Percentiles rank a stretch among this genome's conserved stretches.
Conservation (phyloP, 1,139 yeast genomes). For the Kodamaea ohmeri region DNA sequence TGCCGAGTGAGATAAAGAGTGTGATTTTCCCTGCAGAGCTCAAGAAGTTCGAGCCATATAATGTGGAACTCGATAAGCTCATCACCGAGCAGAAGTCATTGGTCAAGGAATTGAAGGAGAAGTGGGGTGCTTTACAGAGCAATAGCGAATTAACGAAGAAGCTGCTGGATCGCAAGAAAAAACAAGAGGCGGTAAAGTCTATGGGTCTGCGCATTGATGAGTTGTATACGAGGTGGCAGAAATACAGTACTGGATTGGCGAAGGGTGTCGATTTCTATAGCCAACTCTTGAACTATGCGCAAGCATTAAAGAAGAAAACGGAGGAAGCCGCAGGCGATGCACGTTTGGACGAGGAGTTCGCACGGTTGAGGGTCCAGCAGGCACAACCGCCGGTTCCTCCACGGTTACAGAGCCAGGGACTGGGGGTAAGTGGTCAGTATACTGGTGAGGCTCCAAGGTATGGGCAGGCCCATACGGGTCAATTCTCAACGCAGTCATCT, state of each 20-base stretch:
- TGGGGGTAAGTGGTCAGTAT: neutral
- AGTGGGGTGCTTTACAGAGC: conserved; percentile 56
- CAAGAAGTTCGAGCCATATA: conserved; percentile 71
- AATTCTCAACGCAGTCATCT: too few species aligned
- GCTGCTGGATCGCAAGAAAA: conserved; percentile 19
- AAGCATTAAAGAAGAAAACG: conserved; percentile 25
- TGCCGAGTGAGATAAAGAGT: conserved; percentile 56
- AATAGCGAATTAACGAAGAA: conserved; percentile 40
- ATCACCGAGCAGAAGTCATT: conserved; percentile 59
- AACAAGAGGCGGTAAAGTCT: conserved; percentile 18
- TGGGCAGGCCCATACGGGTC: neutral
- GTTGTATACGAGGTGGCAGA: conserved; percentile 59
- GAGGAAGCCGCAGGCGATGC: conserved; percentile 13
- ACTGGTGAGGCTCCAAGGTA: neutral
- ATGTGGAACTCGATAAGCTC: conserved; percentile 65
- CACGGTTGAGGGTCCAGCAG: conserved; percentile 1
- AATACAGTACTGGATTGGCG: conserved; percentile 54
- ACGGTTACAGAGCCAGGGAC: neutral
- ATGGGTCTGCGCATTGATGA: conserved; percentile 40
- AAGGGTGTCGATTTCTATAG: conserved; percentile 66
- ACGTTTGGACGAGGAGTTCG: conserved; percentile 3
- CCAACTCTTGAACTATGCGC: conserved; percentile 48
- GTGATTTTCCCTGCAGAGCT: conserved; percentile 70
- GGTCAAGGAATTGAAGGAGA: conserved; percentile 53
- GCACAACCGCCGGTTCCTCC: conserved; percentile 4